Evolutionary conservation across 495 filamentous ascomycete species (phyloP), one percentile per base, ranked within the genome.

Genomic region (Pyronema domesticum): DNA sequence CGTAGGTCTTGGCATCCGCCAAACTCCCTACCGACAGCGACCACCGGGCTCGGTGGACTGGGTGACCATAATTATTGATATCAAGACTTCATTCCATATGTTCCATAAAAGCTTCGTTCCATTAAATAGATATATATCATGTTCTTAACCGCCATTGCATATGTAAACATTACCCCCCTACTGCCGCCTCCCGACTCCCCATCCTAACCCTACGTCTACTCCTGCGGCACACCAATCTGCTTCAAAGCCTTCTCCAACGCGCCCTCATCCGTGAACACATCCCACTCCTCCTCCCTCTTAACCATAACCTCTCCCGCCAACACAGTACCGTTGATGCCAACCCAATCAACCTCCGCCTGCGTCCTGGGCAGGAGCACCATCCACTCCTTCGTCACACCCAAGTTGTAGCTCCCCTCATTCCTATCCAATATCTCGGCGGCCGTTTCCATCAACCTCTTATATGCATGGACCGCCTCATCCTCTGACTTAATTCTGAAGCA

Each of bases 231-330:
- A 0, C 84, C 83, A 58, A 88, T 80, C 36, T 70, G 71, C 45
- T 64, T 65, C 37, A 89, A 65, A 13, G 85, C 66, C 43, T 70
- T 65, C n/a, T 67, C 62, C 51, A 89, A 60, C 55, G 69, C 68
- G 14, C 72, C 72, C 46, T 78, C 68, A 18, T 64, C 66, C 34
- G 73, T 63, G 51, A 91, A 57, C 9, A 71, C 66, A 61, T 85
- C 73, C 81, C 82, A 89, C 68, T 89, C 82, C 13, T 65, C 70
- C 60, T 82, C 68, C 15, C 67, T 75, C 68, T 88, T 89, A 11
- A 93, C 85, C 70, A 93, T 78, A 46, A 88, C 70, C 33, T 83
- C 89, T 1, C 82, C 85, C n/a, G 79, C 86, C 15, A 93, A 68
- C 46, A 86, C 69, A 0, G 86, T 89, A 15, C 86, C 86, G 56